Base-by-base conservation (phyloP, 106 monocot genomes). In the Agapanthus africanus region DNA sequence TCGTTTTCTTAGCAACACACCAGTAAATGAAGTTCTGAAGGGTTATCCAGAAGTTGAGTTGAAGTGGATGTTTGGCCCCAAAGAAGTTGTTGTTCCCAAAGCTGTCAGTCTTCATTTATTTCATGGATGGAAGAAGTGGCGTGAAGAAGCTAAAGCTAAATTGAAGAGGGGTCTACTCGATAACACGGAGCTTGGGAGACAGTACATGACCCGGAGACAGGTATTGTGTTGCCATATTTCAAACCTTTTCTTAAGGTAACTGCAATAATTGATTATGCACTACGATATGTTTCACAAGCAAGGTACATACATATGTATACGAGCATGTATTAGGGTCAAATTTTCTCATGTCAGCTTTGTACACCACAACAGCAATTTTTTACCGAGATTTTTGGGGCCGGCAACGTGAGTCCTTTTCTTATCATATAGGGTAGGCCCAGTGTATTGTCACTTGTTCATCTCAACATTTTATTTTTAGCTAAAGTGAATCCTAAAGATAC, bases 111-210 rank as follows among this genome's bases (percentile, higher is more conserved):
- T 85, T 76, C 85, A 85, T 47, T 78, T 88, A 63, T 71, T 74
- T 74, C 85, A 92, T 85, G 92, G 92, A 69, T 92, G 92, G 92
- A 92, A 88, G 73, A 92, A 81, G 71, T 92, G 92, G 92, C 82
- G 83, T 37, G 88, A 92, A 69, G 85, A 92, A 70, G 77, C 84
- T 65, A 88, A 88, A 44, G 77, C 73, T 5, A 83, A 77, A 18
- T 78, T 87, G 73, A 92, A 92, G 81, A 88, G 47, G 31, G 74
- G 85, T 30, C 60, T 92, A 59, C 42, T 92, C 21, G 73, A 88
- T 56, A 67, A 88, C 40, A 19, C 40, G 38, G 83, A 85, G 40
- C 65, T 46, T 65, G 73, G 80, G 33, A 78, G 78, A 70, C 46
- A 92, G 14, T 88, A 92, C 65, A 67, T 92, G 63, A 74, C 67